phyloP scores from a whole-genome alignment of 2,329 filamentous ascomycete genomes.

The Fusarium euwallaceae region DNA sequence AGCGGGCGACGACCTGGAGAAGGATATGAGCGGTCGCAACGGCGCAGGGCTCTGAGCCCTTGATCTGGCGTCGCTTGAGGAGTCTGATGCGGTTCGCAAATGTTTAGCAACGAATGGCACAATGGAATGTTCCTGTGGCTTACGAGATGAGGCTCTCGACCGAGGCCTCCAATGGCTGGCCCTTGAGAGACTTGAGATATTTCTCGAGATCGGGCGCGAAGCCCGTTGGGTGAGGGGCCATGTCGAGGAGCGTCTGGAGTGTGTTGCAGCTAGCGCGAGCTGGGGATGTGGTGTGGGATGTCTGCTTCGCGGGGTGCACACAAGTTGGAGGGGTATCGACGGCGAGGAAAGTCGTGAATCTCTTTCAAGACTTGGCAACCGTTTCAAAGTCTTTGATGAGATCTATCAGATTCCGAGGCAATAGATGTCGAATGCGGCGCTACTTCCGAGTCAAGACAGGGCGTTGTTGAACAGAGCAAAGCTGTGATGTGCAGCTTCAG shows the following conservation, averaged over 20 bases:
- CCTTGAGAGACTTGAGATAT: conserved; percentile 84
- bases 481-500: conserved; percentile 16
- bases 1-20: conserved; percentile 85
- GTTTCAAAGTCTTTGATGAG: background rate
- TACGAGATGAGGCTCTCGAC: conserved; percentile 89
- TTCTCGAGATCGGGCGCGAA: conserved; percentile 79
- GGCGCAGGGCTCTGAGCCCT: conserved; percentile 88
- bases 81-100: conserved; percentile 66
- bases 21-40: conserved; percentile 92
- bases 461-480: conserved; percentile 24
- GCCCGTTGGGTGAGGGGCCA: conserved; percentile 54
- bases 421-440: conserved; percentile 2
- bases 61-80: conserved; percentile 91
- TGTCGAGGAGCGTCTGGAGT: conserved; percentile 40
- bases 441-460: conserved; percentile 8
- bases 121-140: conserved; percentile 48
- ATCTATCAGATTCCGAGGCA: background rate
- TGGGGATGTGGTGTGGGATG: conserved; percentile 32
- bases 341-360: conserved; percentile 17
- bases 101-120: conserved; percentile 20
- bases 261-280: conserved; percentile 33
- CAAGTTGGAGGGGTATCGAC: conserved; percentile 32
- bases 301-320: conserved; percentile 34
- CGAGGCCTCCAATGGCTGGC: conserved; percentile 81
- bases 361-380: background rate